Evolutionary conservation across 2,329 filamentous ascomycete species (phyloP), one percentile per base, ranked within the genome.

Genomic region (Penicillium vulpinum): DNA sequence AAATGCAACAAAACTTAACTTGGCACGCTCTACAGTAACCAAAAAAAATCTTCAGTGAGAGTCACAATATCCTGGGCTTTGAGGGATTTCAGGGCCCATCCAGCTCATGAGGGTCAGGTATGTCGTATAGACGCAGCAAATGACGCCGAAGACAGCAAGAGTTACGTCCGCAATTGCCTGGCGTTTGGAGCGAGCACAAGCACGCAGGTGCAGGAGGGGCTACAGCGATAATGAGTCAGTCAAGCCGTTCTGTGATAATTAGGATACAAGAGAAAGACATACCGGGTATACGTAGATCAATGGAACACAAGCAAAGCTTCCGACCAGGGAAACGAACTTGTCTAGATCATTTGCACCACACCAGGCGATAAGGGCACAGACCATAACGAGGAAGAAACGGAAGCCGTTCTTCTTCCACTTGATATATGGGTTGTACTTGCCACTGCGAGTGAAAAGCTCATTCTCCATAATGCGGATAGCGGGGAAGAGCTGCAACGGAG

Each of bases 321-420:
- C 94, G 21, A 99, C 92, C 38, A 99, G 82, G 22, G 92, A 89
- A 31, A 99, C 95, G 73, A 99, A 99, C 76, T 97, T 97, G 79
- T 99, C 94, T 53, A 99, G 79, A 75, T 97, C 88, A 64, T 91
- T 90, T 3, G 94, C 93, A 60, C 94, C 94, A 43, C 88, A 87
- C 91, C 92, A 99, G 2, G 93, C 93, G 63, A 99, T 89, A 57
- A 87, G 77, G 0, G 92, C 90, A 70, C 94, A 97, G 24, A 94
- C 76, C 68, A 90, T 85, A 49, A 97, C 94, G 61, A 97, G 86
- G 70, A 93, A 88, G 81, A 97, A 99, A 53, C 94, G 88, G 80
- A 96, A 99, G 33, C 89, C 80, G 67, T 99, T 99, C 86, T 99
- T 99, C 82, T 97, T 90, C 94, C 94, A 99, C 80, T 99, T 99